A percentile compares a stretch with the other conserved stretches of the same genome.
Evolutionary conservation across 106 monocot species (phyloP).

Genomic region (Dioscorea zingiberensis): DNA sequence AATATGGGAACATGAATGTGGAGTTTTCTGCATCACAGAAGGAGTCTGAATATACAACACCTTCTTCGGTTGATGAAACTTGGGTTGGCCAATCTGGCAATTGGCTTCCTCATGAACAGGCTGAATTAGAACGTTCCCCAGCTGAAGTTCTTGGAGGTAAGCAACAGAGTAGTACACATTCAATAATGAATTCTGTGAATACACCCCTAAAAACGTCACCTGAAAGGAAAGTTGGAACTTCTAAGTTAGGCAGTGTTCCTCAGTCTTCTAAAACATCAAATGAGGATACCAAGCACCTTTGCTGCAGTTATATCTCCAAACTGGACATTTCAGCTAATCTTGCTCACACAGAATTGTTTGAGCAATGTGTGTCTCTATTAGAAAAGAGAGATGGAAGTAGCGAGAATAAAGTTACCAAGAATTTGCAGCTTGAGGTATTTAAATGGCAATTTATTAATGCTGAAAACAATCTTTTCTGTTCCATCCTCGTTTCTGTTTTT

Average conservation of each 20-base stretch:
- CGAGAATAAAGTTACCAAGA: background rate
- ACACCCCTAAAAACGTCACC: background rate
- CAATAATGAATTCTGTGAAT: constrained; percentile 8
- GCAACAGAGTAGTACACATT: constrained; percentile 11
- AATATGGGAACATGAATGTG: constrained; percentile 21
- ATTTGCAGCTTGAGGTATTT: constrained; percentile 21
- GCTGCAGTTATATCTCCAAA: constrained; percentile 28
- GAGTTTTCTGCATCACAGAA: constrained; percentile 27
- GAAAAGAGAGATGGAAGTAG: constrained; percentile 7
- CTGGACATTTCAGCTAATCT: constrained; percentile 45
- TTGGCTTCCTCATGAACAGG: constrained; percentile 11
- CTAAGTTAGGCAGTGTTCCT: constrained; percentile 1
- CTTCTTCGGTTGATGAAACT: constrained; percentile 23
- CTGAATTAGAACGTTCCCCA: constrained; percentile 11
- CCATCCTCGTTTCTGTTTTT: background rate
- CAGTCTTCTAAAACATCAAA: constrained; percentile 14
- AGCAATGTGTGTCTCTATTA: constrained; percentile 33
- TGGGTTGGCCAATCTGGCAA: constrained; percentile 13
- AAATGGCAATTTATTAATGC: background rate
- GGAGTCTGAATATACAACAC: constrained; percentile 19
- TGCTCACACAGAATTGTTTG: constrained; percentile 32
- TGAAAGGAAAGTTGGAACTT: constrained; percentile 15
- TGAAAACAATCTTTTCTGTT: no score
- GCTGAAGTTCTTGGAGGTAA: constrained; percentile 22
- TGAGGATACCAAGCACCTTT: constrained; percentile 10